phyloP scores from a whole-genome alignment of 2,329 filamentous ascomycete genomes.

The Akanthomyces muscarius region DNA sequence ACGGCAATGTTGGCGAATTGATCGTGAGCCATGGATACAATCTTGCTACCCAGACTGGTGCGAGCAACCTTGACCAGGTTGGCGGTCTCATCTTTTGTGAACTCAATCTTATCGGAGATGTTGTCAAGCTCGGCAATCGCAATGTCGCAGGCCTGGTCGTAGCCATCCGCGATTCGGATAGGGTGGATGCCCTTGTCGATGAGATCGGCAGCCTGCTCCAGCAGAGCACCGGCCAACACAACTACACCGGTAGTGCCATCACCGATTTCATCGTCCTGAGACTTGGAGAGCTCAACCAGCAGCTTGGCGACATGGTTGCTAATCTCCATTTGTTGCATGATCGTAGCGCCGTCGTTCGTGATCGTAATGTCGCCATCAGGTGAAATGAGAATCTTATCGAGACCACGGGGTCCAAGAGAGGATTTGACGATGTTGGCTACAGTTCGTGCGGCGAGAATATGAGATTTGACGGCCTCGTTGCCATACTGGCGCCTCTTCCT shows the following conservation, averaged over 20 bases:
- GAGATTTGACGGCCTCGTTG: slow-evolving; percentile 95
- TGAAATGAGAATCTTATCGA: slow-evolving; percentile 99
- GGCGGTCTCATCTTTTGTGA: slow-evolving; percentile 71
- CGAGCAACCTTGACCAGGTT: slow-evolving; percentile 94
- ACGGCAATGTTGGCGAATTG: slow-evolving; percentile 97
- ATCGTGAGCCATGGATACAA: slow-evolving; percentile 97
- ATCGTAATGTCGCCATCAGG: slow-evolving; percentile 98
- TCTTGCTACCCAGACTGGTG: slow-evolving; percentile 96
- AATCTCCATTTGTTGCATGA: slow-evolving; percentile 97
- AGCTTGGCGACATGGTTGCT: slow-evolving; percentile 97
- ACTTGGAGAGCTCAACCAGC: slow-evolving; percentile 94
- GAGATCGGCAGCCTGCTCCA: slow-evolving; percentile 94
- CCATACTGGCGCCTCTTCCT: slow-evolving; percentile 97
- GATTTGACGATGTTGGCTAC: slow-evolving; percentile 97
- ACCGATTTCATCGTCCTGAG: slow-evolving; percentile 97
- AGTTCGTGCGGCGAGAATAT: slow-evolving; percentile 93
- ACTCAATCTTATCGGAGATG: slow-evolving; percentile 88
- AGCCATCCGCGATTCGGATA: slow-evolving; percentile 96
- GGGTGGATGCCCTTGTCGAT: slow-evolving; percentile 99
- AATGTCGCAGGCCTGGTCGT: slow-evolving; percentile 96
- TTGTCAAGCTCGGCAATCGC: slow-evolving; percentile 87
- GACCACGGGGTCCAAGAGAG: slow-evolving; percentile 87
- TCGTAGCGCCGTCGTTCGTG: slow-evolving; percentile 97
- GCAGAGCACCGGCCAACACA: slow-evolving; percentile 85
- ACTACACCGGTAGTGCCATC: slow-evolving; percentile 98